Evolutionary conservation across 768 basidiomycete species (phyloP).

Genomic region (Gloeopeniophorella convolvens): DNA sequence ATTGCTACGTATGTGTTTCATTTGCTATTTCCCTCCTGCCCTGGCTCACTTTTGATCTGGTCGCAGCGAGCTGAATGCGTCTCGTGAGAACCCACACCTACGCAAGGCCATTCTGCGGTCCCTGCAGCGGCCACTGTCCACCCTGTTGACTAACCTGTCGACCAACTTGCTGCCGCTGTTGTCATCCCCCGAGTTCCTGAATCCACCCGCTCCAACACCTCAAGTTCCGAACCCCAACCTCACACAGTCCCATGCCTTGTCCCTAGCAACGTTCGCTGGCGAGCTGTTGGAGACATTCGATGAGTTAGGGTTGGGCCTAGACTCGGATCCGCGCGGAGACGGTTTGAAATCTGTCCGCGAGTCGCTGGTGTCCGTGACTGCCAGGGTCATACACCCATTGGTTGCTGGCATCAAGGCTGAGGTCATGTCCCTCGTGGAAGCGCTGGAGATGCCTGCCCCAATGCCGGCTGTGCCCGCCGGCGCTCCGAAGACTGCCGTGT

Average conservation of each 20-base stretch:
- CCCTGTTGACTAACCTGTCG: slow-evolving; percentile 64
- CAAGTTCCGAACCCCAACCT: slow-evolving; percentile 51
- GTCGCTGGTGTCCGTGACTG: slow-evolving; percentile 60
- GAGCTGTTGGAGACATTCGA: slow-evolving; percentile 71
- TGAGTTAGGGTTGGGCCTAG: slow-evolving; percentile 53
- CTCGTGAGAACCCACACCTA: slow-evolving; percentile 56
- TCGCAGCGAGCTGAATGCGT: slow-evolving; percentile 60
- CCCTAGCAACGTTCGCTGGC: slow-evolving; percentile 60
- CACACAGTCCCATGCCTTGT: slow-evolving; percentile 66
- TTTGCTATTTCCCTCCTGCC: neutral
- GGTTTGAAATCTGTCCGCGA: slow-evolving; percentile 65
- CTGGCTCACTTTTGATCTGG: neutral
- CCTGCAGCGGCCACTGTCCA: slow-evolving; percentile 71
- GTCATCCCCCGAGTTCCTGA: slow-evolving; percentile 55
- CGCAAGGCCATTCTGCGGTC: slow-evolving; percentile 64
- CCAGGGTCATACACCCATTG: slow-evolving; percentile 59
- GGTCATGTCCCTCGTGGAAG: slow-evolving; percentile 53
- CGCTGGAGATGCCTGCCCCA: slow-evolving; percentile 43
- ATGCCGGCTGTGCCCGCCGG: too few relatives aligned
- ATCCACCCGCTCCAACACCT: slow-evolving; percentile 42
- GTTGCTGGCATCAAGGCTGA: slow-evolving; percentile 55
- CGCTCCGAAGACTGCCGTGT: neutral
- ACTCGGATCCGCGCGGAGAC: slow-evolving; percentile 57
- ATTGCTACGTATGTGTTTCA: slow-evolving; percentile 57
- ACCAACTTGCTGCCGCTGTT: slow-evolving; percentile 59